These are phyloP conservation scores for Colletotrichum chlorophyti DNA, from an alignment of 2,329 filamentous ascomycete genomes.

Conservation along the genomic window DNA sequence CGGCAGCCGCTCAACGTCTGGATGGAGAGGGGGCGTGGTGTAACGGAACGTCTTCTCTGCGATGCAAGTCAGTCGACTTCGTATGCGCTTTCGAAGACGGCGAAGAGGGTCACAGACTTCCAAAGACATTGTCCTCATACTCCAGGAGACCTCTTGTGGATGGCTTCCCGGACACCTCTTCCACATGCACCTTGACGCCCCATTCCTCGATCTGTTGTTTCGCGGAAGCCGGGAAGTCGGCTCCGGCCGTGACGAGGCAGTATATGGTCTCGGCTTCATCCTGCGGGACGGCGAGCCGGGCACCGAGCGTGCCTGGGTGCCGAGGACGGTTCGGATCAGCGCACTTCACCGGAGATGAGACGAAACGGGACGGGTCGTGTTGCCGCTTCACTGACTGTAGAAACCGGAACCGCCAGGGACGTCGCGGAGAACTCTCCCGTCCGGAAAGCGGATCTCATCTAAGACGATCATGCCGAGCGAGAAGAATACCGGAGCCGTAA, in stretches of 20 bases:
- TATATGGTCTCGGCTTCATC: not conserved
- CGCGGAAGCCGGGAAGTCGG: not conserved
- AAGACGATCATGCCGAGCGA: conserved; percentile 25
- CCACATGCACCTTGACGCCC: not conserved
- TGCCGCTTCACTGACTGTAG: not conserved
- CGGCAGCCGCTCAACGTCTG: not conserved
- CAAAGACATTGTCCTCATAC: conserved; percentile 13
- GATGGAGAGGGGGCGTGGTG: not conserved
- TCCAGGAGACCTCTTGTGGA: conserved; percentile 1
- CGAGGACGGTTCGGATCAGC: too few relatives aligned
- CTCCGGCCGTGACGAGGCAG: conserved; percentile 5
- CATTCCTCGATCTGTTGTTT: not conserved
- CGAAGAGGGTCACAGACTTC: not conserved
- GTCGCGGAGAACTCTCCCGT: conserved; percentile 5
- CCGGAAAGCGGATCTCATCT: conserved; percentile 18
- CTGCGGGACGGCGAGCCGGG: conserved; percentile 9
- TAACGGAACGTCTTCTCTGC: conserved; percentile 1
- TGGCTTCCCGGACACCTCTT: not conserved
- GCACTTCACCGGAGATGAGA: too few relatives aligned
- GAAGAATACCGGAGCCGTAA: conserved; percentile 12
- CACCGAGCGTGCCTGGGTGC: conserved; percentile 23
- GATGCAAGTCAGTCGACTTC: not conserved
- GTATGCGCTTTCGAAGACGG: not conserved
- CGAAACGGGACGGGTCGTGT: not conserved
- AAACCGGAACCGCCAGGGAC: conserved; percentile 19